Evolutionary conservation across 208 protist species (phyloP).

Genomic region (Acanthamoeba culbertsoni): DNA sequence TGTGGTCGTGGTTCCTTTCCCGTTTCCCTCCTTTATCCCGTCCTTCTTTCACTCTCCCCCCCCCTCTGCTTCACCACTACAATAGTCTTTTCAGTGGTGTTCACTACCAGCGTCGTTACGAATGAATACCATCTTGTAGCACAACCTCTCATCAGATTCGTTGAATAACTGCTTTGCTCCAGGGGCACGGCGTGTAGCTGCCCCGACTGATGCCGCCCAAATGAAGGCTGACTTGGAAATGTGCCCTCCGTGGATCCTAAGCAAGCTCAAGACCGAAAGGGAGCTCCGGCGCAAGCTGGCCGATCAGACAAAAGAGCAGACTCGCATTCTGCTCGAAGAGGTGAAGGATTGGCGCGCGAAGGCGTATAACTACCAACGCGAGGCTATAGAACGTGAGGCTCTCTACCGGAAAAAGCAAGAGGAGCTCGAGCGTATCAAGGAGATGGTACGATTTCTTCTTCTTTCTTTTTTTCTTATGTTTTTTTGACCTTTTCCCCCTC

Average conservation of each 20-base stretch:
- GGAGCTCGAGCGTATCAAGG: conserved; percentile 30
- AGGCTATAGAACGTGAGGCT: not conserved
- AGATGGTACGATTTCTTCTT: not conserved
- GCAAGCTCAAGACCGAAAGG: conserved; percentile 45
- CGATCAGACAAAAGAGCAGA: conserved; percentile 52
- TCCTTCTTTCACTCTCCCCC: too few species aligned
- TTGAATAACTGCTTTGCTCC: not conserved
- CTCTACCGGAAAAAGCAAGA: not conserved
- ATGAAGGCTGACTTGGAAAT: conserved; percentile 42
- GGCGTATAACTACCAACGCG: conserved; percentile 8
- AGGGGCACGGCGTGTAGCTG: not conserved
- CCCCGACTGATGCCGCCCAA: not conserved
- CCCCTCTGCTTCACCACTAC: too few species aligned
- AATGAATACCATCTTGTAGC: too few species aligned
- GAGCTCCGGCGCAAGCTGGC: conserved; percentile 40
- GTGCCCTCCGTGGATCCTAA: conserved; percentile 21
- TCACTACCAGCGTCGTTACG: too few species aligned
- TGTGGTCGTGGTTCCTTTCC: too few species aligned
- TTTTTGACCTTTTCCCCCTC: not conserved
- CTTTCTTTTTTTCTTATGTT: not conserved
- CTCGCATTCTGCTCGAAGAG: conserved; percentile 3
- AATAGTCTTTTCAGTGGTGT: too few species aligned
- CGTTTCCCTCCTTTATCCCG: too few species aligned
- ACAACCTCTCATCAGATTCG: too few species aligned
- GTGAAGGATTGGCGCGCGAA: conserved; percentile 42